Evolutionary conservation across 345 rosid species (phyloP).

Genomic region (Brassica juncea): DNA sequence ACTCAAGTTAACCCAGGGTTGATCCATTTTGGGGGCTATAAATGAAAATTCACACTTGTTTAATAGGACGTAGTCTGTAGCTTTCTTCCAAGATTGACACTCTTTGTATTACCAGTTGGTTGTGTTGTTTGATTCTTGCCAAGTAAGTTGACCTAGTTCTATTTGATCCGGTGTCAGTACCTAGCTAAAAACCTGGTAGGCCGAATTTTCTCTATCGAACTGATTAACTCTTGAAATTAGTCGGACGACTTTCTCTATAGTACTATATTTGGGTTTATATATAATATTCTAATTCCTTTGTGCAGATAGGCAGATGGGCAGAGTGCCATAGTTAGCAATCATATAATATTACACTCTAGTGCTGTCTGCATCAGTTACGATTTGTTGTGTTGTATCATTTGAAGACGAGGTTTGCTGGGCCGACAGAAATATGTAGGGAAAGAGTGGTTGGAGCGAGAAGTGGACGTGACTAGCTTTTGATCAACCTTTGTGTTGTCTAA

Average conservation of each 20-base stretch:
- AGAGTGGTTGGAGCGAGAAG: conserved; percentile 2
- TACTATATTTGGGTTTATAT: background rate
- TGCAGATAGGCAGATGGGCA: background rate
- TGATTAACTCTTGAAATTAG: background rate
- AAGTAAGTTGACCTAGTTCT: too few species aligned
- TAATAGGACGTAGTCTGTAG: too few species aligned
- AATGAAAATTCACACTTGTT: too few species aligned
- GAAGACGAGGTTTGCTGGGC: background rate
- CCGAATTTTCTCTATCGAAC: background rate
- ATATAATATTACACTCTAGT: background rate
- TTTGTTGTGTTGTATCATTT: background rate
- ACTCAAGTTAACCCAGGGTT: too few species aligned
- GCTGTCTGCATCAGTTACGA: background rate
- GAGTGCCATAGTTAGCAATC: background rate
- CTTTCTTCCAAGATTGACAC: too few species aligned
- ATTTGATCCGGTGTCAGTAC: too few species aligned
- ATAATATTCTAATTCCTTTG: too few species aligned
- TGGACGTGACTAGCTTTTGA: background rate
- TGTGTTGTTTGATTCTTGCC: too few species aligned
- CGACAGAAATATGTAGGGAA: background rate
- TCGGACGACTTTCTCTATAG: background rate
- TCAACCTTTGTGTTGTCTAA: background rate
- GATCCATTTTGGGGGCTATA: too few species aligned
- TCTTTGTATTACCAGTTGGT: too few species aligned
- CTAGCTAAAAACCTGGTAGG: too few species aligned